Conservation (phyloP, 371 early-diverging fungal genomes). For the Mortierella polycephala region DNA sequence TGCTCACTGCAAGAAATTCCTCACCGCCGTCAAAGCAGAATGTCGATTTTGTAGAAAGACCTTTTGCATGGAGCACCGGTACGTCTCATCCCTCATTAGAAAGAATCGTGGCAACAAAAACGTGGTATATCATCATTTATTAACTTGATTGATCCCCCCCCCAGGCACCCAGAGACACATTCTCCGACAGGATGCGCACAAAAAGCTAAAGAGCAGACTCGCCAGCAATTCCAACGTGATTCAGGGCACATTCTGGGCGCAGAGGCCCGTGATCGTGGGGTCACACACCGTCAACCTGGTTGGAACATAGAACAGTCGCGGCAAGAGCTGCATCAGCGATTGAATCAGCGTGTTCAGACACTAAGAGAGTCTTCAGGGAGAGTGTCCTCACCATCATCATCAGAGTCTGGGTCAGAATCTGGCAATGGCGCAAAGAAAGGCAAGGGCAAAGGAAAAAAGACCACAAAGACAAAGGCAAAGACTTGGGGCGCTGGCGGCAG, state of each 20-base stretch:
- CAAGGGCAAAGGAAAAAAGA: conserved; percentile 13
- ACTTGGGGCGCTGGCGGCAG: conserved; percentile 35
- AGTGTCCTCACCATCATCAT: conserved; percentile 4
- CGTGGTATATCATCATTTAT: not conserved
- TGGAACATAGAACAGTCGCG: conserved; percentile 37
- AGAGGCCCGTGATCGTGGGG: conserved; percentile 36
- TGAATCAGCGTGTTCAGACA: conserved; percentile 33
- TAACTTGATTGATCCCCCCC: not conserved
- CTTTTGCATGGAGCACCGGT: conserved; percentile 53
- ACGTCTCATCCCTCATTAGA: not conserved
- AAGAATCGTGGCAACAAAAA: not conserved
- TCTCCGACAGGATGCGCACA: conserved; percentile 27
- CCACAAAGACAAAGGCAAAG: conserved; percentile 12
- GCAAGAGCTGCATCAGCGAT: conserved; percentile 27
- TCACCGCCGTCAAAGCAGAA: conserved; percentile 47
- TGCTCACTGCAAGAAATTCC: conserved; percentile 46
- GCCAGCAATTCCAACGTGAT: conserved; percentile 43
- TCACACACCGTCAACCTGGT: conserved; percentile 36
- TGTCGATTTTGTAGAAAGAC: conserved; percentile 29
- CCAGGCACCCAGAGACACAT: conserved; percentile 35
- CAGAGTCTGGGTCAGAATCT: conserved; percentile 8
- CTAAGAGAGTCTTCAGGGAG: conserved; percentile 31
- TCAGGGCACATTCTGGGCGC: conserved; percentile 43
- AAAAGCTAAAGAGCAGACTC: conserved; percentile 32
- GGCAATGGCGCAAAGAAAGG: conserved; percentile 7